Percentiles rank a stretch among this genome's conserved stretches.
These are phyloP conservation scores for Calamus simplicifolius DNA, from an alignment of 176 grass and related monocot species.

Conservation along the genomic window DNA sequence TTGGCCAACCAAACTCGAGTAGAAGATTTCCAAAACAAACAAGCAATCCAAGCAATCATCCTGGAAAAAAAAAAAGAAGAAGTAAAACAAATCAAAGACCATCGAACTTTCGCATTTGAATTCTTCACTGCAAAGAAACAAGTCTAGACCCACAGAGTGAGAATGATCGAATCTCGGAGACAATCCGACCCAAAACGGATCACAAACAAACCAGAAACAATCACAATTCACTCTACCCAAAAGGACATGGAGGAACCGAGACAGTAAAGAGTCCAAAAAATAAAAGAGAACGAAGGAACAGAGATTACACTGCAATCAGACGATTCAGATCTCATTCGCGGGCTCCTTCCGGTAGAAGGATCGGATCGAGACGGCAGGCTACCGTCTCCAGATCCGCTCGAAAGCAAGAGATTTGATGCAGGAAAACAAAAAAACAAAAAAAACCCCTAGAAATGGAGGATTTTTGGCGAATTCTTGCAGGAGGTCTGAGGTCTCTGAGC, in stretches of 20 bases:
- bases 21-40: conserved; percentile 6
- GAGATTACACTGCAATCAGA: background rate
- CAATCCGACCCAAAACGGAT: no score
- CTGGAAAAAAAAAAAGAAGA: background rate
- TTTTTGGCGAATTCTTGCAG: background rate
- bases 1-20: background rate
- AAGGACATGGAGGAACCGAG: background rate
- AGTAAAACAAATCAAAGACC: background rate
- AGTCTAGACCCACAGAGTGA: no score
- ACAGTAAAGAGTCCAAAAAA: background rate
- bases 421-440: no score
- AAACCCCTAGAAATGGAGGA: background rate
- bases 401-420: background rate
- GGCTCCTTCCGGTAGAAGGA: background rate
- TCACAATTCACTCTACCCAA: background rate
- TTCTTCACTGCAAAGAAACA: no score
- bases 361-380: background rate
- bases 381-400: background rate
- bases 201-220: no score
- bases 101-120: background rate
- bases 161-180: no score
- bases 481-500: background rate
- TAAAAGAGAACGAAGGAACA: no score
- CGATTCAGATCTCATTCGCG: background rate
- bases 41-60: background rate